A percentile compares a stretch with the other conserved stretches of the same genome.
Evolutionary conservation across 768 basidiomycete species (phyloP).

Genomic region (Jaapia argillacea): DNA sequence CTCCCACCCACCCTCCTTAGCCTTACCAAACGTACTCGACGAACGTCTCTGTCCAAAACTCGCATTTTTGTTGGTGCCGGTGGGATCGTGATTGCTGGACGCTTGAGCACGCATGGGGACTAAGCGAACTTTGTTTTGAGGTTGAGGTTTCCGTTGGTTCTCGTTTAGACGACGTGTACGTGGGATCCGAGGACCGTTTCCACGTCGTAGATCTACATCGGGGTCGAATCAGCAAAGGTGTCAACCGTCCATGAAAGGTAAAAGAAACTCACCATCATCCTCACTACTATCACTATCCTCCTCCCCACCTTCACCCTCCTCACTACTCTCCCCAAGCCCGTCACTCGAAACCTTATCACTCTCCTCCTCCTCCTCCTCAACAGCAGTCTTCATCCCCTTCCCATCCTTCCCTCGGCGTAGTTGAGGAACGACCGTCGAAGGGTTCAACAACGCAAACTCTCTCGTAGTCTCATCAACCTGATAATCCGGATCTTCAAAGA

Average conservation of each 20-base stretch:
- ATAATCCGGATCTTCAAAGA: slow-evolving; percentile 90
- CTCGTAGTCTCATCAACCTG: slow-evolving; percentile 81
- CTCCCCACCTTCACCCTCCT: slow-evolving; percentile 25
- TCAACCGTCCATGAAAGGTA: not conserved
- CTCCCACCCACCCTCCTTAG: slow-evolving; percentile 9
- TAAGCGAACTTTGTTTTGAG: slow-evolving; percentile 52
- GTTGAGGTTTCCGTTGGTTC: slow-evolving; percentile 26
- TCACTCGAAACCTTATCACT: slow-evolving; percentile 61
- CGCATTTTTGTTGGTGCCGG: slow-evolving; percentile 47
- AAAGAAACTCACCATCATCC: slow-evolving; percentile 7
- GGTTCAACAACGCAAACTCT: slow-evolving; percentile 91
- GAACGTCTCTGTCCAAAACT: slow-evolving; percentile 64
- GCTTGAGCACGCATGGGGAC: slow-evolving; percentile 51
- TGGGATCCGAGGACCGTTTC: slow-evolving; percentile 26
- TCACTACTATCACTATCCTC: slow-evolving; percentile 36
- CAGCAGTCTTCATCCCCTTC: slow-evolving; percentile 53
- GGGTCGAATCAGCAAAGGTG: not conserved
- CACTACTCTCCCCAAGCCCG: slow-evolving; percentile 32
- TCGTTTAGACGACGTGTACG: not conserved
- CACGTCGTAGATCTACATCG: not conserved
- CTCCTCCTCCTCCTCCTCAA: slow-evolving; percentile 85
- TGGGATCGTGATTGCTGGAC: slow-evolving; percentile 16
- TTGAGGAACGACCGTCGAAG: slow-evolving; percentile 65
- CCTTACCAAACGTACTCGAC: slow-evolving; percentile 3
- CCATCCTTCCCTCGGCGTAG: slow-evolving; percentile 9